Base-by-base conservation (phyloP, 2,329 filamentous ascomycete species). In the Penicillium hesseltinei region DNA sequence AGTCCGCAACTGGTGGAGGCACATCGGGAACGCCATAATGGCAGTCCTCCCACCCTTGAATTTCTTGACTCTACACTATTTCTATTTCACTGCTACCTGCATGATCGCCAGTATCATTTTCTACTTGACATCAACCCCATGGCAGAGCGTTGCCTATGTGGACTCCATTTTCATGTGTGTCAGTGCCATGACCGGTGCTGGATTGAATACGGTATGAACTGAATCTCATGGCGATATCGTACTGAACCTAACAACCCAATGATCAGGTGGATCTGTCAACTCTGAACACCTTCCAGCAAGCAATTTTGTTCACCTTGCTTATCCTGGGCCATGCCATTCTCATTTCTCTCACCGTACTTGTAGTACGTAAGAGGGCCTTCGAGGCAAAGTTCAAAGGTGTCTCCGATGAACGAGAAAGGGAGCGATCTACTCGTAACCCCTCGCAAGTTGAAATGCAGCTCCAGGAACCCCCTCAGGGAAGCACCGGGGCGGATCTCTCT, bases 271-370 rank as follows among this genome's bases (percentile, higher is more conserved):
- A 75, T 42, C 73, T 90, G 25, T 86, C 82, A 54, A 75, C 79
- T 29, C 68, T 90, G 66, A 89, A 85, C 39, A 86, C 83, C 0
- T 88, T 86, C 67, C 88, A 91, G 70, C 88, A 91, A 69, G 74
- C 83, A 29, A 73, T 88, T 39, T 77, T 91, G 10, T 88, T 86
- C 64, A 57, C 86, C 4, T 76, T 89, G 42, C 87, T 90, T 59
- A 77, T 90, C 45, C 69, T 88, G 7, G 88, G 88, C 1, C 86
- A 85, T 54, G 79, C 83, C 13, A 84, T 90, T n/a, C 84, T 86
- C 67, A 84, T 90, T 2, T 87, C 84, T 1, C 82, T 84, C 35
- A 84, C 82, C 61, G 87, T 88, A 3, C 81, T 90, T 3, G 73
- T 82, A 46, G 80, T 86, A 8, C 78, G 87, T 39, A 84, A 82